Evolutionary conservation across 73 alveolate species (phyloP).

Genomic region (Paramecium sonneborni): DNA sequence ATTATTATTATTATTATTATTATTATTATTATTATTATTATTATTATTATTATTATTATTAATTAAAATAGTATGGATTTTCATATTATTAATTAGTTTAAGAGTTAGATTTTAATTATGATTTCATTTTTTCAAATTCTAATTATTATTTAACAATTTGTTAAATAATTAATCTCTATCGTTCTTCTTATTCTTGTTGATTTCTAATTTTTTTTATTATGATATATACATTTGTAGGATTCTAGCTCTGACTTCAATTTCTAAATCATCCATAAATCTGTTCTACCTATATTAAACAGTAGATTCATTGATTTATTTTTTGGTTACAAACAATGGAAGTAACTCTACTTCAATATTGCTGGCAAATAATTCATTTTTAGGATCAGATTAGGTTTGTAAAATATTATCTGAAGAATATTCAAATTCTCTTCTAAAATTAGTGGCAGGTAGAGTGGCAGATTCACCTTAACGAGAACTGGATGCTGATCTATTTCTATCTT

Average conservation of each 20-base stretch:
- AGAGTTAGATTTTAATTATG: neutral
- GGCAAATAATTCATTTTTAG: neutral
- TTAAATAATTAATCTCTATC: neutral
- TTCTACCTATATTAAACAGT: neutral
- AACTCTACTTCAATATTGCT: neutral
- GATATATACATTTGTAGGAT: neutral
- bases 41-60: neutral
- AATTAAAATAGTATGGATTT: neutral
- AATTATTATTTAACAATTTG: neutral
- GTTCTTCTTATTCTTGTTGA: neutral
- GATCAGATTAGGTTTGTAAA: neutral
- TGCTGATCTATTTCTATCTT: neutral
- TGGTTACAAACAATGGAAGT: neutral
- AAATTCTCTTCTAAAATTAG: neutral
- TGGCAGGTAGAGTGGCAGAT: neutral
- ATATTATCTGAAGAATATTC: neutral
- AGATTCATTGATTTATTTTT: conserved; percentile 5
- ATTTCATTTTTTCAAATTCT: neutral
- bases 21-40: no score
- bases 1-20: no score
- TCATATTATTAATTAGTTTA: neutral
- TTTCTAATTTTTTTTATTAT: neutral
- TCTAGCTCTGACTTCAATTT: neutral
- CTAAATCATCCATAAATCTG: neutral
- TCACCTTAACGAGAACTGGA: conserved; percentile 16